Percentiles rank a stretch among this genome's conserved stretches.
Evolutionary conservation across 2,329 filamentous ascomycete genomes (phyloP).

Genomic region (Venturia nashicola): DNA sequence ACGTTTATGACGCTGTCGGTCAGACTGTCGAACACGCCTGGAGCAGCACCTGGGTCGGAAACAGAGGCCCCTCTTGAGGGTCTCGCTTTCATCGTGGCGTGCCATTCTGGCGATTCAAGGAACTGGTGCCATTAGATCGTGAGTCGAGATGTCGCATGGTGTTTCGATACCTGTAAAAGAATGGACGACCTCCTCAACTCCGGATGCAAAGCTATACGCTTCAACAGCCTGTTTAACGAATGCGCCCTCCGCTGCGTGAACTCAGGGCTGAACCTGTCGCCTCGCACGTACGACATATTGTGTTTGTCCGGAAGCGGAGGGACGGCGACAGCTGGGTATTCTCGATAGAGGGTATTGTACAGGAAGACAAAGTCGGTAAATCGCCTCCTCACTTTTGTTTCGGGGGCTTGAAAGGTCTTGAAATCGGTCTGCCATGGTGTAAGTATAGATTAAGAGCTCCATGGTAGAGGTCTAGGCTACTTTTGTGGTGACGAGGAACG

Average conservation of each 20-base stretch:
- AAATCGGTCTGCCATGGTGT: slow-evolving; percentile 63
- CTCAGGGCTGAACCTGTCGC: slow-evolving; percentile 86
- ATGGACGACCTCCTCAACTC: slow-evolving; percentile 73
- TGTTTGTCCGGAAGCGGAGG: slow-evolving; percentile 96
- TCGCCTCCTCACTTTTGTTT: slow-evolving; percentile 70
- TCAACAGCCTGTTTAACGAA: slow-evolving; percentile 83
- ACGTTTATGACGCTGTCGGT: slow-evolving; percentile 95
- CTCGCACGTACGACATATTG: slow-evolving; percentile 96
- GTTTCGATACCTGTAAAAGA: slow-evolving; percentile 43
- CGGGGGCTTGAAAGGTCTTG: slow-evolving; percentile 59
- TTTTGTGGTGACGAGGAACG: slow-evolving; percentile 84
- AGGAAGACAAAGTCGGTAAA: slow-evolving; percentile 98
- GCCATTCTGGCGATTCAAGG: slow-evolving; percentile 90
- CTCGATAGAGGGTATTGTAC: slow-evolving; percentile 75
- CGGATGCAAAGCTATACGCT: slow-evolving; percentile 76
- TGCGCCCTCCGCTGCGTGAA: slow-evolving; percentile 82
- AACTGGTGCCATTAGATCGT: slow-evolving; percentile 39
- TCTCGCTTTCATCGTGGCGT: slow-evolving; percentile 80
- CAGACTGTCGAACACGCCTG: slow-evolving; percentile 84
- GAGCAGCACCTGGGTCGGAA: slow-evolving; percentile 30
- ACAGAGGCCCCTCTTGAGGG: slow-evolving; percentile 49
- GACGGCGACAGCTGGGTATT: slow-evolving; percentile 85
- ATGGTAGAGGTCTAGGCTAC: slow-evolving; percentile 32
- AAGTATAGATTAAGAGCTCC: background rate
- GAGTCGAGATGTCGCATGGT: background rate